Evolutionary conservation across 2,329 filamentous ascomycete genomes (phyloP), one percentile per base, ranked within the genome.

Genomic region (Fusarium brachygibbosum): DNA sequence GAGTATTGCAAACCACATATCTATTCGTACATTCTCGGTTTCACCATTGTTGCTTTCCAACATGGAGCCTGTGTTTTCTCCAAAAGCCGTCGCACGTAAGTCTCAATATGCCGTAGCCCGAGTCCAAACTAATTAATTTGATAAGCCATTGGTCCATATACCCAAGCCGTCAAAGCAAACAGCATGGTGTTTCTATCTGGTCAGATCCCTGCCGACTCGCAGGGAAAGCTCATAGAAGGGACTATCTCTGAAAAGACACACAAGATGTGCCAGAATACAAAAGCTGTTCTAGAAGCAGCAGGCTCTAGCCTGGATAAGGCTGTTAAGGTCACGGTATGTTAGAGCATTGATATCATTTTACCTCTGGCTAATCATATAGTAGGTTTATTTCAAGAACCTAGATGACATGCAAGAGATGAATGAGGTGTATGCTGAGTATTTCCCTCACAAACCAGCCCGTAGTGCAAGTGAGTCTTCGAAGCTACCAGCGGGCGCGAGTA

Each of bases 121-220:
- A 17, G 32, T 38, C 11, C 31, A 44, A n/a, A 34, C 13, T 28
- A 19, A 38, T 23, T 62, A 19, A 63, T 9, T 25, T 23, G 8
- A 13, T 6, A n/a, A 68, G 64, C 63, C 5, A 59, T 68, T 19
- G 63, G 65, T 8, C 58, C 58, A 19, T 69, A 62, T 10, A 66
- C 68, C 3, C 70, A 71, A 31, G 70, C 70, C 9, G 61, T 72
- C 44, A 72, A 72, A 23, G 67, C 70, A 25, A 71, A 70, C 37
- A 64, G 86, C 57, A 84, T 89, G 63, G 84, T 93, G n/a, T 93
- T 87, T 79, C 85, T 91, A 72, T 91, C 90, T 0, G 90, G 91
- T 61, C 88, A 90, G 70, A 90, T 93, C 65, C 89, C 90, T 53
- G 87, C 87, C 60, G 86, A 90, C 75, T 81, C 81, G 70, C 77